Conservation (phyloP, 371 early-diverging fungal species). For the Parasitella parasitica region DNA sequence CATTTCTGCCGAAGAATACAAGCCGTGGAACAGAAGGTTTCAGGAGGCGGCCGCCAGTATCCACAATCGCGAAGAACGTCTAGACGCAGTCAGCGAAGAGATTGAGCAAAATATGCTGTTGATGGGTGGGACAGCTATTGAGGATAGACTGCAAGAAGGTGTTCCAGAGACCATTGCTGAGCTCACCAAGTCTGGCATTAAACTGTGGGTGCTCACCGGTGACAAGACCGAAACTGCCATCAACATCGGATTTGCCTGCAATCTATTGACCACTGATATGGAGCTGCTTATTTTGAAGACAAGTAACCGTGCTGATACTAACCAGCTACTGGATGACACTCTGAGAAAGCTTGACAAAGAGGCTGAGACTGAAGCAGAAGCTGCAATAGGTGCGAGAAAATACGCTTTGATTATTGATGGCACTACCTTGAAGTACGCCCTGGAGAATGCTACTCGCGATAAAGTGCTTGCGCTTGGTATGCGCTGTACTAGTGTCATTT, state of each 20-base stretch:
- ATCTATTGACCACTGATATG: slow-evolving; percentile 69
- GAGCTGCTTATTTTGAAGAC: slow-evolving; percentile 68
- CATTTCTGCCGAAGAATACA: slow-evolving; percentile 71
- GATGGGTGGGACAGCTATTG: slow-evolving; percentile 91
- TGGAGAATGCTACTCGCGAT: slow-evolving; percentile 57
- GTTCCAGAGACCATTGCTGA: slow-evolving; percentile 83
- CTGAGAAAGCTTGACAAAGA: slow-evolving; percentile 63
- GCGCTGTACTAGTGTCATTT: slow-evolving; percentile 74
- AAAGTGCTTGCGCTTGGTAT: slow-evolving; percentile 72
- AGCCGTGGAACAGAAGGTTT: slow-evolving; percentile 57
- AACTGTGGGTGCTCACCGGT: slow-evolving; percentile 95
- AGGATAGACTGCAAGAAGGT: slow-evolving; percentile 89
- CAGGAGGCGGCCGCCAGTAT: slow-evolving; percentile 67
- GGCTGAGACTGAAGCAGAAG: slow-evolving; percentile 31
- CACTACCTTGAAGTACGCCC: slow-evolving; percentile 76
- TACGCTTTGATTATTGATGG: slow-evolving; percentile 93
- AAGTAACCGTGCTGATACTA: slow-evolving; percentile 55
- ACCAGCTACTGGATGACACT: slow-evolving; percentile 64
- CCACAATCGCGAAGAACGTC: slow-evolving; percentile 69
- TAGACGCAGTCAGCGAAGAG: slow-evolving; percentile 70
- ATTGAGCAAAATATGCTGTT: slow-evolving; percentile 73
- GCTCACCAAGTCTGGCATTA: slow-evolving; percentile 82
- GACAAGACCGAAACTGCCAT: slow-evolving; percentile 90
- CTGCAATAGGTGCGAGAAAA: slow-evolving; percentile 25
- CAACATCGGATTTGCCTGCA: slow-evolving; percentile 82